These are phyloP conservation scores for Hymenoscyphus repandus DNA, from an alignment of 2,329 filamentous ascomycete species.

Conservation along the genomic window DNA sequence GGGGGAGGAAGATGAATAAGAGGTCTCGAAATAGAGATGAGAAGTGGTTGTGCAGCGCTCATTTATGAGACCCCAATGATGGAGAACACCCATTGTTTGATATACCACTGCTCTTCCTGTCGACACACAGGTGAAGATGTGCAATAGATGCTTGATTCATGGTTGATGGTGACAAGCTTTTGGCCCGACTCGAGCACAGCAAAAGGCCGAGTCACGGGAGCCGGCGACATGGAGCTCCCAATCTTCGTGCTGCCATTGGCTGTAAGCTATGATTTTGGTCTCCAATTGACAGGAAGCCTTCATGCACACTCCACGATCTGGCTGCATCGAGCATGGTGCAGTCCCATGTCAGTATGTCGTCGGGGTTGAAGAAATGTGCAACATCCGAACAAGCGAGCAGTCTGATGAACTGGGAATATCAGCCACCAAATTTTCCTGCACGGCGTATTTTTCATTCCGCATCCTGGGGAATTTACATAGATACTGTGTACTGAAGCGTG, in stretches of 20 bases:
- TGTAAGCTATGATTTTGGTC: neutral
- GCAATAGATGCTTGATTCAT: no score
- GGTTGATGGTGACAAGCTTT: no score
- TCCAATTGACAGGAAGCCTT: neutral
- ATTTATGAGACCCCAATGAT: neutral
- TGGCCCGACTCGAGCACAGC: no score
- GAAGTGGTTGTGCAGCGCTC: neutral
- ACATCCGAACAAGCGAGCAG: neutral
- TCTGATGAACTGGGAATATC: neutral
- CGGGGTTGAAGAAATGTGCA: no score
- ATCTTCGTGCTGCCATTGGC: neutral
- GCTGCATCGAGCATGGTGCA: conserved; percentile 3
- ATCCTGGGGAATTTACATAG: no score
- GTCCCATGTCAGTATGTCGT: neutral
- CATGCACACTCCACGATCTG: conserved; percentile 3
- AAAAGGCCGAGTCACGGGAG: neutral
- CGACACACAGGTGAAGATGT: no score
- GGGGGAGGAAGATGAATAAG: neutral
- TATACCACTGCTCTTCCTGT: no score
- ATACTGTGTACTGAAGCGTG: no score
- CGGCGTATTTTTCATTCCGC: neutral
- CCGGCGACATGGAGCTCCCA: neutral
- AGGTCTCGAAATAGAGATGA: neutral
- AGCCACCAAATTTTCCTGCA: neutral
- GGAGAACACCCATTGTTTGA: no score